phyloP scores from a whole-genome alignment of 2,329 filamentous ascomycete species.

The Shiraia sp. region DNA sequence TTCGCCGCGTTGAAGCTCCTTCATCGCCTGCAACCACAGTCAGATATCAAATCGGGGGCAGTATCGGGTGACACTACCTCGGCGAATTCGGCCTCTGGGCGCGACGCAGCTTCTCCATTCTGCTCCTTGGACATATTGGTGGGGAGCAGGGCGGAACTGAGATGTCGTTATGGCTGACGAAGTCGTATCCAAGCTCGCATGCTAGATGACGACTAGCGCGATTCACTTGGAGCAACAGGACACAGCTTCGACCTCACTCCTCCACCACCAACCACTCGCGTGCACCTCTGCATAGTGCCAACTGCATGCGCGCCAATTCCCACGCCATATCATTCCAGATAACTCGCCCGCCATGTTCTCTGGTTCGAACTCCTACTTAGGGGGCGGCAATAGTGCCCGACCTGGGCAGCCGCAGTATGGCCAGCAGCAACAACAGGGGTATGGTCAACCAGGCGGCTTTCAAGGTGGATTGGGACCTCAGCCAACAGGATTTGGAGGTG shows the following conservation, averaged over 20 bases:
- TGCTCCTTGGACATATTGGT: conserved; percentile 37
- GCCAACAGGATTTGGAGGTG: conserved; percentile 57
- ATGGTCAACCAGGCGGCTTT: conserved; percentile 61
- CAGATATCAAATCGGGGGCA: conserved; percentile 7
- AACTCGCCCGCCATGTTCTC: conserved; percentile 73
- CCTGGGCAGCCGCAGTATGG: conserved; percentile 60
- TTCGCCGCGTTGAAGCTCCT: conserved; percentile 59
- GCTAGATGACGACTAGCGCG: conserved; percentile 41
- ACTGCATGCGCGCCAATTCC: conserved; percentile 25
- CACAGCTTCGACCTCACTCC: conserved; percentile 28
- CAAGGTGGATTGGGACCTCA: conserved; percentile 51
- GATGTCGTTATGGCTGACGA: conserved; percentile 15
- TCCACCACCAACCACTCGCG: conserved; percentile 22
- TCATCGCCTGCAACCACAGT: conserved; percentile 50
- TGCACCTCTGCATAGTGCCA: conserved; percentile 16
- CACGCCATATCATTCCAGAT: conserved; percentile 22
- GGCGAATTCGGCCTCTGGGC: conserved; percentile 40
- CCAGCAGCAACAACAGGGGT: conserved; percentile 52
- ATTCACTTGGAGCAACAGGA: conserved; percentile 25
- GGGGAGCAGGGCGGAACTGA: conserved; percentile 7
- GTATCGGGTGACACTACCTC: conserved; percentile 22
- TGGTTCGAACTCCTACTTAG: conserved; percentile 82
- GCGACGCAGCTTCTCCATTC: conserved; percentile 28
- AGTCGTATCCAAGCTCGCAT: conserved; percentile 12
- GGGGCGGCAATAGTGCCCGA: conserved; percentile 74